These are phyloP conservation scores for Leccinellum albellum DNA, from an alignment of 768 basidiomycete species.

Conservation along the genomic window DNA sequence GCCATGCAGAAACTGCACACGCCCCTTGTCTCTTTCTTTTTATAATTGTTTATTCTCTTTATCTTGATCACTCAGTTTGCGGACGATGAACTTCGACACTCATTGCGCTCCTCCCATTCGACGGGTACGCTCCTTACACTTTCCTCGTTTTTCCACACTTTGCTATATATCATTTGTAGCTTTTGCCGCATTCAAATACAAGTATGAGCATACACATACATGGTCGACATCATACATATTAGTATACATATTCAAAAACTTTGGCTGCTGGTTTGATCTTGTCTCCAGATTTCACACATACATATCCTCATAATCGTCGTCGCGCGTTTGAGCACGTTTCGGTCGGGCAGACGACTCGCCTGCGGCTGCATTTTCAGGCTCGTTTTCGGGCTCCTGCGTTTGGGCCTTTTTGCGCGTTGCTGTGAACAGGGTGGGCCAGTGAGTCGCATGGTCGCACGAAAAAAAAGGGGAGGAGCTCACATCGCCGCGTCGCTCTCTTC, in stretches of 20 bases:
- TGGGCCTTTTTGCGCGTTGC: constrained; percentile 31
- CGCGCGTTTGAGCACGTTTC: constrained; percentile 3
- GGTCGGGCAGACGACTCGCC: constrained; percentile 3
- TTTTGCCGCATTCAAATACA: constrained; percentile 7
- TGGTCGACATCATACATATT: constrained; percentile 3
- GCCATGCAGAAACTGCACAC: constrained; percentile 5
- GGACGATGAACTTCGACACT: constrained; percentile 12
- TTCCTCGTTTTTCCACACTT: not conserved
- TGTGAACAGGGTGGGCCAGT: not conserved
- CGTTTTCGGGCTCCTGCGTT: constrained; percentile 17
- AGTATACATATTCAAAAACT: not conserved
- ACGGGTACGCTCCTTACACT: not conserved
- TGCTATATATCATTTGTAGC: constrained; percentile 11
- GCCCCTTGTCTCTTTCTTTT: constrained; percentile 1
- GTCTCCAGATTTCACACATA: constrained; percentile 12
- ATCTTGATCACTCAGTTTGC: not conserved
- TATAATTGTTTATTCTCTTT: not conserved
- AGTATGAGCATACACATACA: constrained; percentile 13
- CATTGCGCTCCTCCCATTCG: constrained; percentile 4
- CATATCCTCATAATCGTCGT: constrained; percentile 25
- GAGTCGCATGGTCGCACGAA: too few species aligned
- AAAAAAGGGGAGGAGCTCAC: constrained; percentile 24
- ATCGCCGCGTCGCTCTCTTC: constrained; percentile 59
- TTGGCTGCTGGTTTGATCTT: not conserved
- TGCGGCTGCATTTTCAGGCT: not conserved